Evolutionary conservation across 164 flowering plant genomes (phyloP).

Genomic region (Tinospora cordifolia): DNA sequence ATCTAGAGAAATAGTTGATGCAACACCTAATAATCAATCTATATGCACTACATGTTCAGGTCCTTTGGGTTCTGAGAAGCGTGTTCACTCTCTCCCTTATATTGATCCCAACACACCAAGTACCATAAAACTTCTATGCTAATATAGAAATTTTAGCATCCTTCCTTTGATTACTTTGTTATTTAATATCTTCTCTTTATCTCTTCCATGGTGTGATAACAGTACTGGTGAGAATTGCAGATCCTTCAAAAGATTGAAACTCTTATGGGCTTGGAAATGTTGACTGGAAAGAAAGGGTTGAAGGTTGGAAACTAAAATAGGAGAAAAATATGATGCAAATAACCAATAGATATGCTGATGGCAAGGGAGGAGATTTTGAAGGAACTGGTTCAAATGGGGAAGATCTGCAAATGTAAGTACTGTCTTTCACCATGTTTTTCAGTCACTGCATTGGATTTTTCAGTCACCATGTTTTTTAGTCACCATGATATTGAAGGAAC

Average conservation of each 20-base stretch:
- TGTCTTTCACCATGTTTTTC: neutral
- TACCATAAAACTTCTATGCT: slow-evolving; percentile 18
- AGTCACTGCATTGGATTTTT: neutral
- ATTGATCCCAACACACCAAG: slow-evolving; percentile 93
- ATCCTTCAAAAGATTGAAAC: slow-evolving; percentile 88
- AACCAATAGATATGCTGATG: slow-evolving; percentile 61
- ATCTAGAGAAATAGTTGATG: slow-evolving; percentile 85
- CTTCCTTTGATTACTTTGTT: slow-evolving; percentile 5
- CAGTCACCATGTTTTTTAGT: too few relatives aligned
- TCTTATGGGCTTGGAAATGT: slow-evolving; percentile 95
- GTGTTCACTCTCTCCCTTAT: slow-evolving; percentile 62
- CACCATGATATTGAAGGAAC: too few relatives aligned
- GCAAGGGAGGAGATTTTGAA: slow-evolving; percentile 83
- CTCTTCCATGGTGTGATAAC: slow-evolving; percentile 13
- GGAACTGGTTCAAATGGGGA: slow-evolving; percentile 99
- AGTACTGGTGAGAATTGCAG: slow-evolving; percentile 96
- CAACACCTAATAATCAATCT: slow-evolving; percentile 76
- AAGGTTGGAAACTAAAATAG: slow-evolving; percentile 94
- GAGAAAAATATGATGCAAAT: slow-evolving; percentile 73
- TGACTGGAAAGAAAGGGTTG: slow-evolving; percentile 99
- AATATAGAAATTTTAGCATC: neutral
- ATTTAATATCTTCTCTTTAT: slow-evolving; percentile 8
- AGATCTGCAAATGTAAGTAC: slow-evolving; percentile 81
- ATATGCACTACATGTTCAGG: slow-evolving; percentile 78
- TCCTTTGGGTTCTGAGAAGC: slow-evolving; percentile 82